Conservation (phyloP, 2,329 filamentous ascomycete species). For the Mycosphaerella sp. region DNA sequence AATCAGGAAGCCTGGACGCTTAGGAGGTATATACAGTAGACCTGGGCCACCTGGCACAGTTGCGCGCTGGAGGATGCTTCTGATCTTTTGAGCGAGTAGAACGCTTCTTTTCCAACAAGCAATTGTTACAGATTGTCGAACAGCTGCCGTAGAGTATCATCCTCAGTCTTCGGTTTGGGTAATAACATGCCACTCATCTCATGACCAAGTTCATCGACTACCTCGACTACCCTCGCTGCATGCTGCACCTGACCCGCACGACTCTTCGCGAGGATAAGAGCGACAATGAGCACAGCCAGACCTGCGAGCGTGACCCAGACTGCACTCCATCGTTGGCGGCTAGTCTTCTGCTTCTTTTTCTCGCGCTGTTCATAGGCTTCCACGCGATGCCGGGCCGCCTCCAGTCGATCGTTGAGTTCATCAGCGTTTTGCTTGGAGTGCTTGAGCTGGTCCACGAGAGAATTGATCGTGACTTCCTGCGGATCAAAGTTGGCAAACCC, state of each 20-base stretch:
- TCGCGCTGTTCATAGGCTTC: constrained; percentile 63
- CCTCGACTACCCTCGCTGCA: constrained; percentile 16
- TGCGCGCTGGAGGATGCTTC: too few relatives aligned
- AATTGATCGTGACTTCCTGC: constrained; percentile 58
- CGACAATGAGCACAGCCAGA: constrained; percentile 23
- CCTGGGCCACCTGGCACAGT: too few relatives aligned
- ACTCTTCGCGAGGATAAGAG: constrained; percentile 26
- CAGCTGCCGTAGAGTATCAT: constrained; percentile 27
- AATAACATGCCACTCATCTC: constrained; percentile 19
- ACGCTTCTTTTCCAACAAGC: background rate
- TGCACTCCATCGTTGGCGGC: constrained; percentile 27
- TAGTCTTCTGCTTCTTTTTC: constrained; percentile 60
- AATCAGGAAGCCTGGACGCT: too few relatives aligned
- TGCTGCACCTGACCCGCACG: constrained; percentile 20
- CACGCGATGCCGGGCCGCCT: constrained; percentile 56
- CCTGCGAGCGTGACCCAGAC: constrained; percentile 25
- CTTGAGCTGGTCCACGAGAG: constrained; percentile 56
- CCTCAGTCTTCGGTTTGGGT: constrained; percentile 19
- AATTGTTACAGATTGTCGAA: constrained; percentile 27
- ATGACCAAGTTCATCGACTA: constrained; percentile 18
- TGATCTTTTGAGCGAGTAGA: too few relatives aligned
- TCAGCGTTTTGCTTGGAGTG: constrained; percentile 55
- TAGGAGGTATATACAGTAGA: too few relatives aligned
- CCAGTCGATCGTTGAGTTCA: constrained; percentile 56
- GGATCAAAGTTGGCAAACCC: constrained; percentile 56